These are phyloP conservation scores for Lagenidium sp. DNA, from an alignment of 352 stramenopile genomes.

Conservation along the genomic window DNA sequence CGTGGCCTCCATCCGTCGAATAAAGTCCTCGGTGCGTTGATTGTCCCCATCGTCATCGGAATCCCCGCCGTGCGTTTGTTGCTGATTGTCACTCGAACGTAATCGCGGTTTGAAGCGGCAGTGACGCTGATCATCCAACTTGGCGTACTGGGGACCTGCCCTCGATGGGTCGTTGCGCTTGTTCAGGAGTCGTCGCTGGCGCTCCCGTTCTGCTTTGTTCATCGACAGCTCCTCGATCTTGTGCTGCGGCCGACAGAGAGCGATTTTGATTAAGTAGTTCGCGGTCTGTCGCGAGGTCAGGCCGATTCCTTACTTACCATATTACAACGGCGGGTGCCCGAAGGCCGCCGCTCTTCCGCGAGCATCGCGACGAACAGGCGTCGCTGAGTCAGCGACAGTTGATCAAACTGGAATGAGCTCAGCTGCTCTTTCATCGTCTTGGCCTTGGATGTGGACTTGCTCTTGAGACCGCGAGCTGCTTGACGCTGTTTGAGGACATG, in stretches of 20 bases:
- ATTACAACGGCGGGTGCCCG: conserved; percentile 12
- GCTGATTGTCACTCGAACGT: conserved; percentile 12
- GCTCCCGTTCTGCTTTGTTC: conserved; percentile 22
- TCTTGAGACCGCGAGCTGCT: conserved; percentile 8
- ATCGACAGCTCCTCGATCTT: conserved; percentile 40
- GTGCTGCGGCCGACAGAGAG: no score
- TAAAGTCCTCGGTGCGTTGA: conserved; percentile 44
- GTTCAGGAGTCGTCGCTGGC: conserved; percentile 18
- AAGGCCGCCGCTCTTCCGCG: conserved; percentile 8
- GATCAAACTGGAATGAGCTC: conserved; percentile 46
- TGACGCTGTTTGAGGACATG: conserved; percentile 23
- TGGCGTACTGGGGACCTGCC: no score
- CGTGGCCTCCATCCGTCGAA: conserved; percentile 62
- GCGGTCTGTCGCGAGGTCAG: no score
- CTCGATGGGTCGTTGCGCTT: no score
- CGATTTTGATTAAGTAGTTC: no score
- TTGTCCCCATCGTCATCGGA: conserved; percentile 17
- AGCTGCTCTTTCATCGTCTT: conserved; percentile 47
- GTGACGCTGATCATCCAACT: conserved; percentile 45
- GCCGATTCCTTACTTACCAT: no score
- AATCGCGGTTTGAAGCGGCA: conserved; percentile 45
- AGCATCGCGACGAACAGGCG: conserved; percentile 57
- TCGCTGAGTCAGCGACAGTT: conserved; percentile 47
- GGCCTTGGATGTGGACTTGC: conserved; percentile 16
- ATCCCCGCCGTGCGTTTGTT: background rate